These are phyloP conservation scores for Stagonosporopsis tanaceti DNA, from an alignment of 2,329 filamentous ascomycete species.

Conservation along the genomic window DNA sequence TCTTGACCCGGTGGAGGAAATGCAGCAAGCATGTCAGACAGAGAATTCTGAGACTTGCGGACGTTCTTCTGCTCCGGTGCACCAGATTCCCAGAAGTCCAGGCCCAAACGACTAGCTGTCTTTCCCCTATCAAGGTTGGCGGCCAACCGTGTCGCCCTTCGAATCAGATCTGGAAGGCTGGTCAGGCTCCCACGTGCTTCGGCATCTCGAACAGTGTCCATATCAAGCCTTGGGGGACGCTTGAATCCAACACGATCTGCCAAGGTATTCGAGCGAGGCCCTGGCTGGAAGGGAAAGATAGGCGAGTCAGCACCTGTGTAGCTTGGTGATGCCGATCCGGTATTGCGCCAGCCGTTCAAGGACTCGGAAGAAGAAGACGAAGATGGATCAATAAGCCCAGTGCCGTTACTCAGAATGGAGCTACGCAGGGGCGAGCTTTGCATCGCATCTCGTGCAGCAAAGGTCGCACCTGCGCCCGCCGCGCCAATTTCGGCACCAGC, in stretches of 20 bases:
- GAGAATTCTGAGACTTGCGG: constrained; percentile 57
- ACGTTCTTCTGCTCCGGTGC: constrained; percentile 42
- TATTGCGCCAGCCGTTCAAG: constrained; percentile 36
- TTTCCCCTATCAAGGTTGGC: constrained; percentile 86
- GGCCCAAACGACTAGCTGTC: constrained; percentile 66
- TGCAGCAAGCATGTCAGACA: constrained; percentile 70
- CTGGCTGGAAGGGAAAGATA: constrained; percentile 43
- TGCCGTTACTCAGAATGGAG: constrained; percentile 42
- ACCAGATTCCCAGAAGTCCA: constrained; percentile 57
- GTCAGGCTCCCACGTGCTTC: constrained; percentile 89
- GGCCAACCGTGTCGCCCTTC: constrained; percentile 84
- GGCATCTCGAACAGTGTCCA: constrained; percentile 80
- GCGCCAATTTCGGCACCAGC: constrained; percentile 27
- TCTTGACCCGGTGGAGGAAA: constrained; percentile 67
- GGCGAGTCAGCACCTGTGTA: constrained; percentile 38
- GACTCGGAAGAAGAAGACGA: constrained; percentile 48
- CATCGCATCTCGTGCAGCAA: constrained; percentile 21
- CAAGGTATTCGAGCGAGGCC: constrained; percentile 41
- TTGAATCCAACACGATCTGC: constrained; percentile 53
- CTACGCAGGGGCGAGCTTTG: constrained; percentile 35
- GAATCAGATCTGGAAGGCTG: constrained; percentile 89
- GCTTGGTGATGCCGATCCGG: constrained; percentile 24
- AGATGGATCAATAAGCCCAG: constrained; percentile 44
- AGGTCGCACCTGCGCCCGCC: constrained; percentile 21
- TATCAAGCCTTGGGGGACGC: constrained; percentile 76